Percentiles rank a stretch among this genome's conserved stretches.
Evolutionary conservation across 2,329 filamentous ascomycete species (phyloP).

Genomic region (Fusarium floridanum): DNA sequence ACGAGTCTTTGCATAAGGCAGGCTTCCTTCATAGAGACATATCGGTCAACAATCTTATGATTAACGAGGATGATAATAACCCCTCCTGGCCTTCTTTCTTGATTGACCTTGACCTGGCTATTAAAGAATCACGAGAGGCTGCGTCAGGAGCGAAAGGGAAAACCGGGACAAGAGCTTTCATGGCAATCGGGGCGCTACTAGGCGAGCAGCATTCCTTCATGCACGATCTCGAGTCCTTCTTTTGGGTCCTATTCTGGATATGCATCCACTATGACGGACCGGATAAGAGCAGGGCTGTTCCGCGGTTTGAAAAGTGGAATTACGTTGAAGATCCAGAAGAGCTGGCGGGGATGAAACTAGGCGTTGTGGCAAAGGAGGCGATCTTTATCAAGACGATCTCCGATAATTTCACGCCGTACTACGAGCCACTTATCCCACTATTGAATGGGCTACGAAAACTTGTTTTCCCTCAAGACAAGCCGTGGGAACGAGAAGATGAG

Average conservation of each 20-base stretch:
- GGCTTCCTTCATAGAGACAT: conserved; percentile 59
- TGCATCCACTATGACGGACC: not conserved
- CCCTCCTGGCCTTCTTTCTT: conserved; percentile 55
- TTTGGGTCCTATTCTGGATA: conserved; percentile 16
- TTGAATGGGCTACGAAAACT: too few relatives aligned
- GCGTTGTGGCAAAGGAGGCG: too few relatives aligned
- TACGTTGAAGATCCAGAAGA: not conserved
- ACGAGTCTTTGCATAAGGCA: conserved; percentile 52
- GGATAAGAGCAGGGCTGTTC: not conserved
- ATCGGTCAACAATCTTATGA: conserved; percentile 60
- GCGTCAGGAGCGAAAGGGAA: conserved; percentile 55
- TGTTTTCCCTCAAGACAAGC: too few relatives aligned
- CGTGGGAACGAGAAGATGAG: too few relatives aligned
- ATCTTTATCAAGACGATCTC: too few relatives aligned
- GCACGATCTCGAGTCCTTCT: conserved; percentile 19
- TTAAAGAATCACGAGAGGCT: conserved; percentile 49
- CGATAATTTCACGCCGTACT: too few relatives aligned
- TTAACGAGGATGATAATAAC: conserved; percentile 58
- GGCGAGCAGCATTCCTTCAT: conserved; percentile 14
- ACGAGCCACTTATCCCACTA: too few relatives aligned
- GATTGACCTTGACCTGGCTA: conserved; percentile 57
- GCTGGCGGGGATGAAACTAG: too few relatives aligned
- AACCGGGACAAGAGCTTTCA: conserved; percentile 51
- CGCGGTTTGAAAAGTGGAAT: conserved; percentile 3
- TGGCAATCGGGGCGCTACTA: conserved; percentile 11